Evolutionary conservation across 306 rosid species (phyloP).

Genomic region (Citrullus colocynthis): DNA sequence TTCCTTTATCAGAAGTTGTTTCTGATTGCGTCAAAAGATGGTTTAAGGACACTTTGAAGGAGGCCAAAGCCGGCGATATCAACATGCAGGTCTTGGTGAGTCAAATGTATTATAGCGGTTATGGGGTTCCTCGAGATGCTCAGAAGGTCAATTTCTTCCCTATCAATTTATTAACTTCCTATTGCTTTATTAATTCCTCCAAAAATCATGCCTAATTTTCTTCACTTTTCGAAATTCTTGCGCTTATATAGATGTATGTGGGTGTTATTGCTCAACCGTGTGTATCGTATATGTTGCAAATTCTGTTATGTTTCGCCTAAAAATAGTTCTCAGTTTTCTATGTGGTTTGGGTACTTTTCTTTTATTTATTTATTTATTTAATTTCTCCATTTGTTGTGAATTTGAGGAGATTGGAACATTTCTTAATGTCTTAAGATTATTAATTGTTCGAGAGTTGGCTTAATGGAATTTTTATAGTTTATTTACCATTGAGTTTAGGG

Average conservation of each 20-base stretch:
- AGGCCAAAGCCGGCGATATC: slow-evolving; percentile 75
- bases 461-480: neutral
- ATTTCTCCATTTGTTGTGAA: neutral
- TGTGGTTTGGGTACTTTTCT: neutral
- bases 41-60: slow-evolving; percentile 78
- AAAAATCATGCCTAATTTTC: neutral
- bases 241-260: neutral
- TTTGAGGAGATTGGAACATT: neutral
- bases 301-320: neutral
- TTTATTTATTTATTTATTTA: neutral
- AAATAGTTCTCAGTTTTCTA: neutral
- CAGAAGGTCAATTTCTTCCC: slow-evolving; percentile 44
- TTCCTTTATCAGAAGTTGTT: slow-evolving; percentile 70
- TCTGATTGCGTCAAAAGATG: slow-evolving; percentile 84
- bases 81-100: slow-evolving; percentile 92
- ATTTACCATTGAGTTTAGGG: slow-evolving; percentile 31
- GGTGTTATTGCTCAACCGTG: neutral
- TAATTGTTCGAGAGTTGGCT: neutral
- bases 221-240: neutral
- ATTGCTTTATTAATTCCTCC: neutral
- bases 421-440: neutral
- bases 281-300: neutral
- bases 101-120: slow-evolving; percentile 87
- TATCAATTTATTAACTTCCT: neutral
- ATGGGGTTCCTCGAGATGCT: slow-evolving; percentile 76